Conservation (phyloP, 2,329 filamentous ascomycete species). For the Rugonectria rugulosa region DNA sequence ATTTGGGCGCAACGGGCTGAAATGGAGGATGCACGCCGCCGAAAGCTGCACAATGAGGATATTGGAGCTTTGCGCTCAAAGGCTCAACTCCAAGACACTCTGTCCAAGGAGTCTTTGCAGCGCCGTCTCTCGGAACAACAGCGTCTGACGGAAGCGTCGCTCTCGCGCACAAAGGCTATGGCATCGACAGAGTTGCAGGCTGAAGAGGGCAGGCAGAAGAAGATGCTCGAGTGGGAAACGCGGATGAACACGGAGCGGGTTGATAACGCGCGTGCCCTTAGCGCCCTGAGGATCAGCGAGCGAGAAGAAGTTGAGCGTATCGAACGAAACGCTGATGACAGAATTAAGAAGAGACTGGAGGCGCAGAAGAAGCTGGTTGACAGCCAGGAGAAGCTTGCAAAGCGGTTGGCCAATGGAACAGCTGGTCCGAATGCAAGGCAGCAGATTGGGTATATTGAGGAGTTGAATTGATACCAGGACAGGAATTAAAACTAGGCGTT, state of each 20-base stretch:
- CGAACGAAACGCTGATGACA: constrained; percentile 54
- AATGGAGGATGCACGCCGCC: constrained; percentile 59
- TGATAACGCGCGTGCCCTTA: constrained; percentile 58
- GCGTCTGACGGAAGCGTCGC: constrained; percentile 54
- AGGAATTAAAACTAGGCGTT: too few relatives aligned
- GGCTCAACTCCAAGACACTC: constrained; percentile 55
- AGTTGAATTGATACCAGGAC: constrained; percentile 56
- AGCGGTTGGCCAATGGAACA: constrained; percentile 53
- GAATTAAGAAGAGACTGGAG: constrained; percentile 54
- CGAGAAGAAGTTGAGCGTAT: constrained; percentile 59
- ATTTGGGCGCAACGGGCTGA: constrained; percentile 58
- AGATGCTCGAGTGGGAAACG: constrained; percentile 58
- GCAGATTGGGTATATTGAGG: constrained; percentile 65
- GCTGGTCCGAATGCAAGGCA: constrained; percentile 44
- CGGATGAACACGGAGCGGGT: constrained; percentile 55
- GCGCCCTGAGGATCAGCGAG: constrained; percentile 57
- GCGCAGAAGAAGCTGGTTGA: constrained; percentile 64
- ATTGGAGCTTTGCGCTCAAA: constrained; percentile 52
- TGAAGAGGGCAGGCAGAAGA: constrained; percentile 53
- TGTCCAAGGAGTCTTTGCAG: constrained; percentile 43
- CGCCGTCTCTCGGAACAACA: constrained; percentile 55
- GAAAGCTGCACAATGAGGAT: constrained; percentile 55
- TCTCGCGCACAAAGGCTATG: constrained; percentile 53
- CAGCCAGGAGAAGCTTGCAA: constrained; percentile 50
- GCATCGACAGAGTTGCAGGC: constrained; percentile 56